Conservation (phyloP, 2,329 filamentous ascomycete species). For the Plectosphaerella plurivora region DNA sequence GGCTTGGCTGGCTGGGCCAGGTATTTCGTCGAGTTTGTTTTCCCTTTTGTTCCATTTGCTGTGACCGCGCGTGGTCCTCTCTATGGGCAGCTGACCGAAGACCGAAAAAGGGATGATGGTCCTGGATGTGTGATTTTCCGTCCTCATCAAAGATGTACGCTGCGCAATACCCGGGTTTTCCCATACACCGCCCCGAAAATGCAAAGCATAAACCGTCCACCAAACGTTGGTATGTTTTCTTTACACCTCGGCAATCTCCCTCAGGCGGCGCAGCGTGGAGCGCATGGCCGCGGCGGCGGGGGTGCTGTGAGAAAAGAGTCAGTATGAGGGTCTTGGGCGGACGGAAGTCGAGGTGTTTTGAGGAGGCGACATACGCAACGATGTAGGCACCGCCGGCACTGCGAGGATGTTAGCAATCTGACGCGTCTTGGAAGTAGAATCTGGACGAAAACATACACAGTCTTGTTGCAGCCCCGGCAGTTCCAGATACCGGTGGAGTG, state of each 20-base stretch:
- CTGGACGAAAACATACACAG: conserved; percentile 38
- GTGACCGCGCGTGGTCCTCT: conserved; percentile 32
- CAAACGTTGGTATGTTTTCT: conserved; percentile 26
- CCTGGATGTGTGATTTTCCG: conserved; percentile 4
- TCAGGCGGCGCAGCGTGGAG: conserved; percentile 94
- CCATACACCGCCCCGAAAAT: conserved; percentile 42
- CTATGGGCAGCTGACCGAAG: conserved; percentile 28
- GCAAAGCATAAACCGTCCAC: conserved; percentile 33
- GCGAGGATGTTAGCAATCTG: conserved; percentile 19
- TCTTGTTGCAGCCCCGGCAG: conserved; percentile 95
- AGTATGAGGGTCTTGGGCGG: conserved; percentile 13
- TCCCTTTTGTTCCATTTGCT: conserved; percentile 33
- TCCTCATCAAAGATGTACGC: conserved; percentile 37
- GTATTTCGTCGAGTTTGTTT: conserved; percentile 15
- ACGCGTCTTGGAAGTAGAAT: not conserved
- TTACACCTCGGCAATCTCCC: conserved; percentile 95
- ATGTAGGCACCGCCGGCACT: conserved; percentile 87
- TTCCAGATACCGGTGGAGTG: conserved; percentile 93
- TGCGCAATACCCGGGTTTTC: conserved; percentile 35
- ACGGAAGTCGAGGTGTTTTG: not conserved
- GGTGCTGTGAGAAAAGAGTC: conserved; percentile 54
- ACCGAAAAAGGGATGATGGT: conserved; percentile 18
- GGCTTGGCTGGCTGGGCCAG: conserved; percentile 1
- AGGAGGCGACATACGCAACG: conserved; percentile 73
- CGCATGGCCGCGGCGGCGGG: conserved; percentile 90